Evolutionary conservation across 2,329 filamentous ascomycete species (phyloP).

Genomic region (Aureobasidium musti): DNA sequence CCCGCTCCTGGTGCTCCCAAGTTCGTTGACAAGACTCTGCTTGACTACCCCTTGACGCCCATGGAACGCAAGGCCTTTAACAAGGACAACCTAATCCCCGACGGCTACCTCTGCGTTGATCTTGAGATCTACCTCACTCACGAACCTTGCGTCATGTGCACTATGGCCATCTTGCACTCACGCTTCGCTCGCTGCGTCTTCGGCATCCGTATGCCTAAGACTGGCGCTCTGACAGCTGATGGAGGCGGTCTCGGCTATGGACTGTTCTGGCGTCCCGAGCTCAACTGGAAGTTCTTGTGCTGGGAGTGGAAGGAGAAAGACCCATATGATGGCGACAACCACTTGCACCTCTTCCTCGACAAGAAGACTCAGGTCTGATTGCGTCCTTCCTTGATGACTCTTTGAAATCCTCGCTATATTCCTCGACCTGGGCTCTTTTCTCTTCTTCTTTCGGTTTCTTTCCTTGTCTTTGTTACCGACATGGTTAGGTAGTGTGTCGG

Average conservation of each 20-base stretch:
- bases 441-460: conserved; percentile 11
- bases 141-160: conserved; percentile 95
- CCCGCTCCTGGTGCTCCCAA: conserved; percentile 37
- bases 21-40: conserved; percentile 59
- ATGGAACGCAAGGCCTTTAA: conserved; percentile 65
- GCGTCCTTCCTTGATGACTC: conserved; percentile 4
- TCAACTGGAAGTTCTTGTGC: conserved; percentile 82
- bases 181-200: conserved; percentile 87
- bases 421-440: not conserved
- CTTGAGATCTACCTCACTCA: conserved; percentile 93
- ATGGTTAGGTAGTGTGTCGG: conserved; percentile 29
- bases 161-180: conserved; percentile 93
- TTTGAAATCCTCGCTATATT: not conserved
- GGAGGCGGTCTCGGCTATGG: conserved; percentile 55
- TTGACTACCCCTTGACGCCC: conserved; percentile 67
- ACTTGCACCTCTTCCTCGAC: conserved; percentile 29
- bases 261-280: conserved; percentile 67
- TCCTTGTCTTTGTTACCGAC: conserved; percentile 28
- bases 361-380: conserved; percentile 27
- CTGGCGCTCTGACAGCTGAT: conserved; percentile 81
- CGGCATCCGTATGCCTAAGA: conserved; percentile 72
- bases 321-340: conserved; percentile 27
- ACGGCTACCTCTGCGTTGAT: conserved; percentile 91
- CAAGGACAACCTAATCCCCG: conserved; percentile 65
- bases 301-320: conserved; percentile 58